phyloP scores from a whole-genome alignment of 1,284 basidiomycete species.

The Ceratobasidium sp. region DNA sequence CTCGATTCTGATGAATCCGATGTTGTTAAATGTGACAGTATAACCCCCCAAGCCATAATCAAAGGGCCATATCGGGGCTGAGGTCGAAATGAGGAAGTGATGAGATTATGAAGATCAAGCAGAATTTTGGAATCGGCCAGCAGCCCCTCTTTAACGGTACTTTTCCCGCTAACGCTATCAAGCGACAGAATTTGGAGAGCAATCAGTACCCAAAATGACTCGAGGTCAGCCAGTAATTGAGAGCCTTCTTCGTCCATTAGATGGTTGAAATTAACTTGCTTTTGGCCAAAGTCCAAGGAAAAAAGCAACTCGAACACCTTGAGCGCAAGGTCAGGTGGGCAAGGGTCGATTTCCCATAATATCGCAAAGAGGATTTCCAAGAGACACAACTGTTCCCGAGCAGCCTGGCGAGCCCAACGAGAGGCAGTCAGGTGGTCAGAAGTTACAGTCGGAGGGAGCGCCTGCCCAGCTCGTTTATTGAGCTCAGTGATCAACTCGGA shows the following conservation, averaged over 20 bases:
- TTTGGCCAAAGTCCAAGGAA: constrained; percentile 67
- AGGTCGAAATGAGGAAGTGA: constrained; percentile 63
- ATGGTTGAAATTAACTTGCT: constrained; percentile 69
- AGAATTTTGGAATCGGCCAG: constrained; percentile 37
- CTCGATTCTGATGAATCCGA: constrained; percentile 48
- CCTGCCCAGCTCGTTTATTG: constrained; percentile 56
- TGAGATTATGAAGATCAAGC: constrained; percentile 55
- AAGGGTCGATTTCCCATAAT: constrained; percentile 78
- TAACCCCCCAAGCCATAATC: constrained; percentile 79
- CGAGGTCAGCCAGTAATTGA: constrained; percentile 69
- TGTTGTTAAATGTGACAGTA: constrained; percentile 65
- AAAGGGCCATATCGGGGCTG: constrained; percentile 68
- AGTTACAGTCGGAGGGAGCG: constrained; percentile 60
- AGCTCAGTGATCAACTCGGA: constrained; percentile 61
- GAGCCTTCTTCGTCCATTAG: constrained; percentile 73
- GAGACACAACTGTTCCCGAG: constrained; percentile 78
- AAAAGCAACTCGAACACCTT: constrained; percentile 70
- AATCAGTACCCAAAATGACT: constrained; percentile 76
- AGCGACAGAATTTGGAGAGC: constrained; percentile 81
- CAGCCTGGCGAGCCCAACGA: constrained; percentile 79
- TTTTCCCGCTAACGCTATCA: constrained; percentile 69
- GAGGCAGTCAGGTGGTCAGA: constrained; percentile 67
- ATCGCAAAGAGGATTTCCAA: constrained; percentile 86
- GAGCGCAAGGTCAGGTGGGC: constrained; percentile 66
- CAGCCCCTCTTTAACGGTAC: constrained; percentile 49